A percentile compares a stretch with the other conserved stretches of the same genome.
phyloP scores from a whole-genome alignment of 2,329 filamentous ascomycete genomes.

The Xylaria sp. region DNA sequence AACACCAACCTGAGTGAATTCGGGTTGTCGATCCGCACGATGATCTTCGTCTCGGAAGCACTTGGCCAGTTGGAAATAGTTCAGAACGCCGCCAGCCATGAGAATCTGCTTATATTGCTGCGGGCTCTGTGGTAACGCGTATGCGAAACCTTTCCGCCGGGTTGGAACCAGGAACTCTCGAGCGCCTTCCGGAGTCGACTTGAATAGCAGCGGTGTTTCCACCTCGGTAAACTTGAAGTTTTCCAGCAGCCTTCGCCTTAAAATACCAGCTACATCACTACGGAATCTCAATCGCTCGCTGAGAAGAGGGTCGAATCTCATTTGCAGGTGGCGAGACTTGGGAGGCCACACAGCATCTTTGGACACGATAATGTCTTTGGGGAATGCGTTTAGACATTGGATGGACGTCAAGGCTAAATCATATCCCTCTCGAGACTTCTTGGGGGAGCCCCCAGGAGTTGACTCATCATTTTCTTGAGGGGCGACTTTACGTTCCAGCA shows the following conservation, averaged over 20 bases:
- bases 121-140: slow-evolving; percentile 93
- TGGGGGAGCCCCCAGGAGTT: neutral
- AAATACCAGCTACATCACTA: slow-evolving; percentile 58
- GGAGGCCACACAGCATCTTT: slow-evolving; percentile 78
- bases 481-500: slow-evolving; percentile 20
- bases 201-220: slow-evolving; percentile 95
- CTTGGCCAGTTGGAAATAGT: slow-evolving; percentile 91
- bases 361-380: slow-evolving; percentile 79
- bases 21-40: slow-evolving; percentile 90
- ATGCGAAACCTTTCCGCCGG: slow-evolving; percentile 77
- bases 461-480: neutral
- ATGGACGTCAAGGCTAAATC: slow-evolving; percentile 71
- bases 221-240: slow-evolving; percentile 73
- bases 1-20: slow-evolving; percentile 83
- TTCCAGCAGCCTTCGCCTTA: slow-evolving; percentile 53
- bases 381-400: slow-evolving; percentile 76
- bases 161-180: slow-evolving; percentile 95
- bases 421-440: neutral
- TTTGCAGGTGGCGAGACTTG: slow-evolving; percentile 82
- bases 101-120: slow-evolving; percentile 99
- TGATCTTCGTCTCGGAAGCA: slow-evolving; percentile 97
- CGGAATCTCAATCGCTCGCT: slow-evolving; percentile 76
- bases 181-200: slow-evolving; percentile 95
- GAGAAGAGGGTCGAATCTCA: slow-evolving; percentile 77
- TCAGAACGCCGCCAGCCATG: slow-evolving; percentile 85